phyloP scores from a whole-genome alignment of 805 yeast species.

The Schwanniomyces pseudopolymorphus region DNA sequence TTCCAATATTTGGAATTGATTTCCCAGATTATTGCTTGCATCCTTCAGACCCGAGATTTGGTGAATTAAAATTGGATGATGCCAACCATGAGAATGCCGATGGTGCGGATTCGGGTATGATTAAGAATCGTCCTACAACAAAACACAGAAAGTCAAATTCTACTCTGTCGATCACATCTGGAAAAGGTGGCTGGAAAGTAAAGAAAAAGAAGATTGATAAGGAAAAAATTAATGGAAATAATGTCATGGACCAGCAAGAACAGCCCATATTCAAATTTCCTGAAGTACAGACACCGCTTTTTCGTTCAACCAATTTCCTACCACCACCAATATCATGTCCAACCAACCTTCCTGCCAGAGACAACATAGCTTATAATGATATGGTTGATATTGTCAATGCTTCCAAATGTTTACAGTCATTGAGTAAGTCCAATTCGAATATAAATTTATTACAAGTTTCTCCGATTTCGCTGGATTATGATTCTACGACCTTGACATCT shows the following conservation, averaged over 20 bases:
- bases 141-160: background rate
- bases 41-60: conserved; percentile 64
- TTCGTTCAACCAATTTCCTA: background rate
- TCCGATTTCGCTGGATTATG: conserved; percentile 7
- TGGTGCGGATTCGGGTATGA: background rate
- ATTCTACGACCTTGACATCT: background rate
- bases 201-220: background rate
- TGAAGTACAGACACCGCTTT: background rate
- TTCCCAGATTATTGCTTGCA: conserved; percentile 62
- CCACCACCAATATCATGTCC: background rate
- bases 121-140: background rate
- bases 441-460: conserved; percentile 4
- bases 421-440: conserved; percentile 12
- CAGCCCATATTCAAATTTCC: background rate
- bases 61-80: conserved; percentile 52
- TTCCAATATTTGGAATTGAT: conserved; percentile 75
- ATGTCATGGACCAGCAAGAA: background rate
- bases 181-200: background rate
- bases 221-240: background rate
- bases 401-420: conserved; percentile 33
- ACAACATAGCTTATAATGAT: conserved; percentile 12
- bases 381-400: conserved; percentile 35
- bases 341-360: background rate
- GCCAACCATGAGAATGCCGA: conserved; percentile 5
- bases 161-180: background rate